Base-by-base conservation (phyloP, 257 asterid species). In the Thymus quinquecostatus region DNA sequence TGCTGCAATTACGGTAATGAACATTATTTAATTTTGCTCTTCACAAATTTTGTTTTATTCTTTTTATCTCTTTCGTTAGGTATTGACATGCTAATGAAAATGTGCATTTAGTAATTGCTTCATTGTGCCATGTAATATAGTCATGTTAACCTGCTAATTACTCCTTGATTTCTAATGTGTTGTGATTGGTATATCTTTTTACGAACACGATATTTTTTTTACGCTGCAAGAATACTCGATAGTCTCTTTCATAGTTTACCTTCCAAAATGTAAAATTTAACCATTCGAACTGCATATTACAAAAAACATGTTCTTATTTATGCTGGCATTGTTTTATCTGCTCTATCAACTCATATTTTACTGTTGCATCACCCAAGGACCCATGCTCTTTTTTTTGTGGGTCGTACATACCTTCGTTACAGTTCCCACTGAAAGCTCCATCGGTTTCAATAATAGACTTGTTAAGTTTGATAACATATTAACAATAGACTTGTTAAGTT, bases 1-100 rank as follows among this genome's bases (percentile, higher is more conserved):
- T 78, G 98, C 98, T 77, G 98, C 98, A 69, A 79, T 94, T 65
- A 94, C 97, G 92, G 97, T 94, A 89, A 77, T 78, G 48, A 32
- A 33, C 65, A 9, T 8, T 8, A 9, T 8, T 8, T 30, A 1
- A 30, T 27, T 1, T 53, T 32, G 1, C 38, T 67, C 64, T 45
- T 36, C 62, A 14, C 0, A 3, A 36, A 28, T 66, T 69, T 76
- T 54, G 13, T 38, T 53, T 76, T 77, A 51, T 41, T 28, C 7
- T 34, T 59, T 10, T 55, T 21, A 21, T 51, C 29, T n/a, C 14
- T 53, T 71, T 28, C 10, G 21, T 43, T 53, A 21, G 44, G 38
- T 29, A 57, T 69, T 76, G 36, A 33, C 60, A 55, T 62, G 47
- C 3, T 12, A 12, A 2, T 8, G 21, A 14, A 34, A 53, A 45